Evolutionary conservation across 1,284 basidiomycete genomes (phyloP), one percentile per base, ranked within the genome.

Genomic region (Ganoderma multipileum): DNA sequence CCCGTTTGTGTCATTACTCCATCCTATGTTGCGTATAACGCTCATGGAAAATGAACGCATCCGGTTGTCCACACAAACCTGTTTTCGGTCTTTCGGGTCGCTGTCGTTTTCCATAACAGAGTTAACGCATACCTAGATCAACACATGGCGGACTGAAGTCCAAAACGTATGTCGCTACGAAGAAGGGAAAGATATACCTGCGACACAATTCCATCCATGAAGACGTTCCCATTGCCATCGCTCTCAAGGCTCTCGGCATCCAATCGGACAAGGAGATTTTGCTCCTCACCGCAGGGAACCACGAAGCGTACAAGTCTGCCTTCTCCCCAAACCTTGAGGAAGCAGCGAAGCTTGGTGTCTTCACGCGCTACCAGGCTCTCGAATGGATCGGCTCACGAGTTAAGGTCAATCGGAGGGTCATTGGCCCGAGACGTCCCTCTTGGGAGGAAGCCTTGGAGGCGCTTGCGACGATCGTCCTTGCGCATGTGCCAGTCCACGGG

Each of bases 201-300:
- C 93, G 95, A n/a, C 97, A 99, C 84, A 99, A 99, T 81, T 98
- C 96, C 71, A 93, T 98, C 72, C 94, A 96, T 76, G 98, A 99
- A 81, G 95, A 97, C 76, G 95, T 99, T 55, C 98, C 98, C 0
- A 96, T 99, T 68, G 97, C 91, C 52, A 91, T 99, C 76, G 97
- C 96, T 9, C 91, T 99, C 76, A 99, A 99, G 81, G 97, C 97
- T 16, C 89, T 99, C 71, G 96, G 98, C 9, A 91, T 99, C 72
- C 95, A 97, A 74, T 96, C 98, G 0, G 98, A 99, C 84, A 98
- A 98, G 79, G 98, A 99, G 81, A 98, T 99, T 57, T 89, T 99
- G 20, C 89, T 99, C 59, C 88, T 99, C 62, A 97, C 95, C 14
- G 97, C 97, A 61, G 98, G 98, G 2, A 94, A 91, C 73, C 93